Evolutionary conservation across 345 rosid species (phyloP).

Genomic region (Trapa incisa): DNA sequence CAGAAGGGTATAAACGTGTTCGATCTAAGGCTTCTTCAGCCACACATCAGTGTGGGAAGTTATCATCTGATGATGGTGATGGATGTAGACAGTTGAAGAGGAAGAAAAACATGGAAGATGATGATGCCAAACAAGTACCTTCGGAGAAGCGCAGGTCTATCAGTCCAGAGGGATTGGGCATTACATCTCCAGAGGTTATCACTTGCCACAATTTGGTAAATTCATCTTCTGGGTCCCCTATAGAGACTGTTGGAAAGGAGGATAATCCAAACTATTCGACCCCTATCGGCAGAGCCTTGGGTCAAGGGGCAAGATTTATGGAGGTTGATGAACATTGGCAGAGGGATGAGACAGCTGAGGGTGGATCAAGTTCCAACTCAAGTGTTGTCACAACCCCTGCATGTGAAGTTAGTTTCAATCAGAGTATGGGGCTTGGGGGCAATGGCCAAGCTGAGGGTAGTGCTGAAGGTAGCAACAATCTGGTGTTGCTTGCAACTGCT

Average conservation of each 20-base stretch:
- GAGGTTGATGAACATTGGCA: constrained; percentile 5
- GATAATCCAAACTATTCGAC: not conserved
- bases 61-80: constrained; percentile 18
- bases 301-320: constrained; percentile 1
- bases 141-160: constrained; percentile 20
- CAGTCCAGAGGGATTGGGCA: constrained; percentile 18
- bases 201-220: constrained; percentile 8
- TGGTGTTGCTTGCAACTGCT: constrained; percentile 23
- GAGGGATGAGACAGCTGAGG: constrained; percentile 5
- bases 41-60: constrained; percentile 19
- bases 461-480: constrained; percentile 30
- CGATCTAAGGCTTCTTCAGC: constrained; percentile 16
- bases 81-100: constrained; percentile 27
- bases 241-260: not conserved
- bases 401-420: constrained; percentile 22
- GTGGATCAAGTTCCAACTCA: constrained; percentile 17
- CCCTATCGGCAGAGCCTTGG: not conserved
- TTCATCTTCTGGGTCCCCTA: not conserved
- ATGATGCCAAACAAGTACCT: constrained; percentile 11
- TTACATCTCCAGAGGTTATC: constrained; percentile 25
- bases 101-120: constrained; percentile 22
- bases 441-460: constrained; percentile 25
- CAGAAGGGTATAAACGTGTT: constrained; percentile 29
- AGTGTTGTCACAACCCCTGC: constrained; percentile 17
- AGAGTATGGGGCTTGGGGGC: constrained; percentile 25